These are phyloP conservation scores for Fusarium concolor DNA, from an alignment of 2,329 filamentous ascomycete genomes.

Conservation along the genomic window DNA sequence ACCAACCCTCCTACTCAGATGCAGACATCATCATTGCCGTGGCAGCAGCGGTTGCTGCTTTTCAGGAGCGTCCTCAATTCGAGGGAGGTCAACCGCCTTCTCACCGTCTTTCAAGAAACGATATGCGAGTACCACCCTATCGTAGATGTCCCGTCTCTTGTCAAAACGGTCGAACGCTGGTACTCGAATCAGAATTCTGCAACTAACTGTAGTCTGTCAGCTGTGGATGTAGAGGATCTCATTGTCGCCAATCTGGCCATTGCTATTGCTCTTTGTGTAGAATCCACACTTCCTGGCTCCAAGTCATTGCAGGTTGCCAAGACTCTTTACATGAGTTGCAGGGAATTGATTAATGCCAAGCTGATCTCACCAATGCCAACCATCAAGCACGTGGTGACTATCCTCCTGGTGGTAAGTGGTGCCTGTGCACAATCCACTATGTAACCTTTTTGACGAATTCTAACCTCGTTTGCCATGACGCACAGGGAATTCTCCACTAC, in stretches of 20 bases:
- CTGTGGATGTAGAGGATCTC: background rate
- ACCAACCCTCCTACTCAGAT: background rate
- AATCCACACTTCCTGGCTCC: background rate
- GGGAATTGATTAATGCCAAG: background rate
- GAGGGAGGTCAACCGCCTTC: background rate
- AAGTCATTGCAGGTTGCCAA: background rate
- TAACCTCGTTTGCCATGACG: background rate
- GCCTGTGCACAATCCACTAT: background rate
- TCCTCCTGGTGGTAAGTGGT: background rate
- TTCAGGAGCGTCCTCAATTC: background rate
- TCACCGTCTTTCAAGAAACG: background rate
- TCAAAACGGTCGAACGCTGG: background rate
- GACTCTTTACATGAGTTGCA: background rate
- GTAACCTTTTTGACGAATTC: background rate
- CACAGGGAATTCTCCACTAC: background rate
- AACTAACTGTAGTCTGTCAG: background rate
- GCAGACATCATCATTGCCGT: background rate
- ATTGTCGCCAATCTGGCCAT: background rate
- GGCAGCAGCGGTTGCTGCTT: background rate
- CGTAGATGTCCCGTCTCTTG: background rate
- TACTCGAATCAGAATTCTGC: background rate
- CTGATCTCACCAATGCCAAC: background rate
- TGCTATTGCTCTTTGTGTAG: background rate
- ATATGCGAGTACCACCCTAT: conserved; percentile 3
- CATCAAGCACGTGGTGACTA: background rate